phyloP scores from a whole-genome alignment of 176 grass and related monocot species.

The Avena insularis region DNA sequence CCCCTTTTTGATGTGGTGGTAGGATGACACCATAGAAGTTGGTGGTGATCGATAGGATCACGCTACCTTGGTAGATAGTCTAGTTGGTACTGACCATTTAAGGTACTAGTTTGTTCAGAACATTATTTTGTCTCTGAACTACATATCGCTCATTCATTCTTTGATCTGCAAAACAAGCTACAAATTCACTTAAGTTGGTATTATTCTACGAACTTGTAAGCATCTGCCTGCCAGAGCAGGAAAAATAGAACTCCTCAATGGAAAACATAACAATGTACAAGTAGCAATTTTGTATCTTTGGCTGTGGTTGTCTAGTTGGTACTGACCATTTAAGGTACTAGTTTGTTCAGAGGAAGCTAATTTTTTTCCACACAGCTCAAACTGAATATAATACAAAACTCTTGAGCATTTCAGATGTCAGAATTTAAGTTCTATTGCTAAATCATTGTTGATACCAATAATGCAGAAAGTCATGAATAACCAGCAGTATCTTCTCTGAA shows the following conservation, averaged over 20 bases:
- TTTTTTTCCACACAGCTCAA: conserved; percentile 5
- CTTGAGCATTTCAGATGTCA: not conserved
- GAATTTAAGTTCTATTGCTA: conserved; percentile 25
- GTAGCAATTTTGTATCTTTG: not conserved
- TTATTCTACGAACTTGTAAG: not conserved
- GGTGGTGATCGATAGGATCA: too few species aligned
- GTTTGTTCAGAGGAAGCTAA: conserved; percentile 4
- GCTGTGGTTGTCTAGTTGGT: not conserved
- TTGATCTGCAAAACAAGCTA: conserved; percentile 13
- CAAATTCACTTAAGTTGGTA: not conserved
- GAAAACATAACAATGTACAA: not conserved
- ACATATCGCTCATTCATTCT: conserved; percentile 5
- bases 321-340: conserved; percentile 26
- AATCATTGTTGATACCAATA: not conserved
- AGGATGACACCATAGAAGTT: too few species aligned
- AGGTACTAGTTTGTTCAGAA: not conserved
- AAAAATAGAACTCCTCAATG: not conserved
- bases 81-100: not conserved
- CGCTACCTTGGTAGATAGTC: too few species aligned
- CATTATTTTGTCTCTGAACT: not conserved
- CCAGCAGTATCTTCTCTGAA: not conserved
- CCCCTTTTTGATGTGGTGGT: too few species aligned
- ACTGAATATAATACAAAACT: not conserved
- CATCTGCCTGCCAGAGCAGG: not conserved
- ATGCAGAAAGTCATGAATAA: conserved; percentile 29